Evolutionary conservation across 257 asterid genomes (phyloP).

Genomic region (Apocynum venetum): DNA sequence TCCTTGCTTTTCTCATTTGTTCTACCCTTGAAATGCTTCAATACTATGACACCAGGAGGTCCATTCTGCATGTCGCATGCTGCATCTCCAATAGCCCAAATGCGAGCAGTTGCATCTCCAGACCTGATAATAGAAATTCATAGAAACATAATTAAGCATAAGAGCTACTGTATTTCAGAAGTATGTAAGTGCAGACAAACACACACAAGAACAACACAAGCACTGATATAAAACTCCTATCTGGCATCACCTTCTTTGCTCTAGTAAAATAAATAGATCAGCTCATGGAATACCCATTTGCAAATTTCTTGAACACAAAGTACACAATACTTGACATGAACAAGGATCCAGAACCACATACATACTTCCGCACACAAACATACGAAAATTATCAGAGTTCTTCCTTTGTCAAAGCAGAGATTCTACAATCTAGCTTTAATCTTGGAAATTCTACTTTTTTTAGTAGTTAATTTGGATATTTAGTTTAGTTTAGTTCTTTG

Average conservation of each 20-base stretch:
- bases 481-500: too few relatives aligned
- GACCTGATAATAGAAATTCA: conserved; percentile 41
- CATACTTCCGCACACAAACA: not conserved
- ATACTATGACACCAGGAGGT: conserved; percentile 51
- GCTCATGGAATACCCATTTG: not conserved
- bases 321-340: too few relatives aligned
- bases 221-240: not conserved
- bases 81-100: conserved; percentile 74
- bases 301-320: not conserved
- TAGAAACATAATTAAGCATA: conserved; percentile 15
- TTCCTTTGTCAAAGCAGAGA: too few relatives aligned
- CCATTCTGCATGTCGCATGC: conserved; percentile 63
- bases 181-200: not conserved
- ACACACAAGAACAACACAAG: not conserved
- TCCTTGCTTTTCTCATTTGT: conserved; percentile 95
- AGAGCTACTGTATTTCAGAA: not conserved
- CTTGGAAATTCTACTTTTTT: too few relatives aligned
- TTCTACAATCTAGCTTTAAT: too few relatives aligned
- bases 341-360: not conserved
- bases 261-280: not conserved
- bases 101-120: conserved; percentile 97
- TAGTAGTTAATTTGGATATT: too few relatives aligned
- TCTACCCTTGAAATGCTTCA: conserved; percentile 86
- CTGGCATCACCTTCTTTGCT: not conserved
- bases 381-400: too few relatives aligned